Conservation (phyloP, 2,329 filamentous ascomycete species). For the Remersonia thermophila region DNA sequence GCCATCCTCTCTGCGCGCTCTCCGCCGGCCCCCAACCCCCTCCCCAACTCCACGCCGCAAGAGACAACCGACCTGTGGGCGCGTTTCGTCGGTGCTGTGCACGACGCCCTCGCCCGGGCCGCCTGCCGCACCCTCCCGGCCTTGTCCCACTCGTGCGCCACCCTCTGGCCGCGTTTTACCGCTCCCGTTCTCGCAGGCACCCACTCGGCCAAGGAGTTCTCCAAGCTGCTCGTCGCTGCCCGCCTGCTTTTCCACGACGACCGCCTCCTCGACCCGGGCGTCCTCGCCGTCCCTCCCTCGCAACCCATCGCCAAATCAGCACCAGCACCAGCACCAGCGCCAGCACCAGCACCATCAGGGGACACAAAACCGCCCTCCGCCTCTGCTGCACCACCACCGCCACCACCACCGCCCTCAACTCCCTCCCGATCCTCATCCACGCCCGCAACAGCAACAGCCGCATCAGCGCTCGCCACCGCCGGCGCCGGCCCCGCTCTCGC, state of each 20-base stretch:
- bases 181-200: conserved; percentile 64
- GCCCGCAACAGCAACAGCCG: no score
- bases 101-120: conserved; percentile 73
- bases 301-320: conserved; percentile 2
- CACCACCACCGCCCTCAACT: not conserved
- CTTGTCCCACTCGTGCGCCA: conserved; percentile 56
- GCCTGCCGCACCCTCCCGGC: conserved; percentile 67
- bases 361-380: not conserved
- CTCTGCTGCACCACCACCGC: not conserved
- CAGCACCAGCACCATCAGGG: not conserved
- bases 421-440: not conserved
- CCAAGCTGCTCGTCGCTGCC: conserved; percentile 63
- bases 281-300: conserved; percentile 28
- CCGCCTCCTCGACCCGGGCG: conserved; percentile 51
- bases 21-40: conserved; percentile 28
- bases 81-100: conserved; percentile 71
- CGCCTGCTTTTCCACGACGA: conserved; percentile 62
- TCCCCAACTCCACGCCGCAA: conserved; percentile 36
- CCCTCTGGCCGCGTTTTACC: conserved; percentile 78
- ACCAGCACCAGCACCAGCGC: conserved; percentile 2
- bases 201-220: conserved; percentile 67
- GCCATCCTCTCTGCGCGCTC: conserved; percentile 57
- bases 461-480: not conserved
- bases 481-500: conserved; percentile 31
- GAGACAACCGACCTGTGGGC: conserved; percentile 61